phyloP scores from a whole-genome alignment of 2,329 filamentous ascomycete species.

The Curvularia sp. region DNA sequence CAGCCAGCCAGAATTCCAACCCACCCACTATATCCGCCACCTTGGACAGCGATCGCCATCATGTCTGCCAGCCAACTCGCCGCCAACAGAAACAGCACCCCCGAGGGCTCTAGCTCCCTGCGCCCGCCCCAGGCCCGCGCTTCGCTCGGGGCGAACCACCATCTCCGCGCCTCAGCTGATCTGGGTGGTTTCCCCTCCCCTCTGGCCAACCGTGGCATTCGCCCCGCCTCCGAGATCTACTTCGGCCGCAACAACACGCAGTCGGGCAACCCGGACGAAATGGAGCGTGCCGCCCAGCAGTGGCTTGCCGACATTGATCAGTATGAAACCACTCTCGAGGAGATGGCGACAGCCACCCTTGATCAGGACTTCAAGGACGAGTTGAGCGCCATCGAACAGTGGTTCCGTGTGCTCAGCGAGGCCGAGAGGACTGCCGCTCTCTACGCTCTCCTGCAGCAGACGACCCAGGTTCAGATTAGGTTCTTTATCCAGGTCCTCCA shows the following conservation, averaged over 20 bases:
- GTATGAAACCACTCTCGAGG: conserved; percentile 97
- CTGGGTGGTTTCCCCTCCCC: conserved; percentile 83
- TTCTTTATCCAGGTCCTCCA: conserved; percentile 99
- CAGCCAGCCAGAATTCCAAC: conserved; percentile 12
- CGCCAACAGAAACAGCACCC: conserved; percentile 92
- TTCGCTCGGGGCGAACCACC: conserved; percentile 76
- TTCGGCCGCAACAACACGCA: conserved; percentile 78
- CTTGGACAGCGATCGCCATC: conserved; percentile 23
- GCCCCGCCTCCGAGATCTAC: conserved; percentile 90
- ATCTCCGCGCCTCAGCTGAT: conserved; percentile 93
- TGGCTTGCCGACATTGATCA: conserved; percentile 99
- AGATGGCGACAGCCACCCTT: conserved; percentile 98
- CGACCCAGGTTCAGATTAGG: conserved; percentile 96
- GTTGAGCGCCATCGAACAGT: conserved; percentile 97
- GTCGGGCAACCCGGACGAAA: conserved; percentile 76
- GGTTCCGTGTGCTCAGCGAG: conserved; percentile 97
- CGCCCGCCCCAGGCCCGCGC: conserved; percentile 81
- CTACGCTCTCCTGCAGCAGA: conserved; percentile 96
- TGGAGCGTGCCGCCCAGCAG: conserved; percentile 94
- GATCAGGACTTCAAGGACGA: conserved; percentile 99
- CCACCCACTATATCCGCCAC: conserved; percentile 3
- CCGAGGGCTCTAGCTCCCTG: conserved; percentile 84
- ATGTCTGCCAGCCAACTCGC: conserved; percentile 59
- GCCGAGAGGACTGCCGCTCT: conserved; percentile 94
- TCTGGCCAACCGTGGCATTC: conserved; percentile 77